These are phyloP conservation scores for Nitzschia putrida DNA, from an alignment of 108 stramenopile species.

Conservation along the genomic window DNA sequence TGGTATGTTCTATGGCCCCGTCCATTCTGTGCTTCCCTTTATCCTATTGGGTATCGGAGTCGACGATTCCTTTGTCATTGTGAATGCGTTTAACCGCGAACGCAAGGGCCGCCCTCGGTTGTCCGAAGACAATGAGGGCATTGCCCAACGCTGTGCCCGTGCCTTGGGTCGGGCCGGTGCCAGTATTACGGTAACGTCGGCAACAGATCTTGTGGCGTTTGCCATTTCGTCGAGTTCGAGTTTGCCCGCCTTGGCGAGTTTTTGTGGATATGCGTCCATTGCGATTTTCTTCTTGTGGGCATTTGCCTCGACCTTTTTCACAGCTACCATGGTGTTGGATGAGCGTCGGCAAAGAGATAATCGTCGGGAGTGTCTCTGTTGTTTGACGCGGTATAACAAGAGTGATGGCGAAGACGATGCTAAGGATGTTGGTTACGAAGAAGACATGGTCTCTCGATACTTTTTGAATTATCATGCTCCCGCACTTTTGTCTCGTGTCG, in stretches of 20 bases:
- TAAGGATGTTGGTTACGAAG: constrained; percentile 41
- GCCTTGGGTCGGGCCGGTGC: constrained; percentile 64
- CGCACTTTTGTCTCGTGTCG: constrained; percentile 44
- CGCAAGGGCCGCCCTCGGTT: constrained; percentile 46
- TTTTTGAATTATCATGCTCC: constrained; percentile 67
- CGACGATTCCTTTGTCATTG: constrained; percentile 86
- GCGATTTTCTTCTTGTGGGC: constrained; percentile 76
- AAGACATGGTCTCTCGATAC: constrained; percentile 48
- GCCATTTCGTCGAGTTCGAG: constrained; percentile 62
- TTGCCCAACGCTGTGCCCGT: constrained; percentile 44
- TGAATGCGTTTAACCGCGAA: constrained; percentile 70
- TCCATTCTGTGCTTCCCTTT: constrained; percentile 80
- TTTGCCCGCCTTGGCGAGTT: constrained; percentile 74
- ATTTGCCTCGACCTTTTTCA: constrained; percentile 68
- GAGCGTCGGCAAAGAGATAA: constrained; percentile 79
- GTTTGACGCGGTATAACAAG: constrained; percentile 47
- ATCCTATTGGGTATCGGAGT: constrained; percentile 85
- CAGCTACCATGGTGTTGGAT: constrained; percentile 66
- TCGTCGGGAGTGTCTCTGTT: constrained; percentile 63
- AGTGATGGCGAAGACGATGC: too few species aligned
- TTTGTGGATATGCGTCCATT: constrained; percentile 76
- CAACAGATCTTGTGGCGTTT: constrained; percentile 82
- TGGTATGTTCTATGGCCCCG: constrained; percentile 74
- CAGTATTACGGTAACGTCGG: constrained; percentile 69
- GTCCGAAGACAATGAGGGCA: constrained; percentile 41